Conservation (phyloP, 108 stramenopile species). For the Cyclostephanos tholiformis region DNA sequence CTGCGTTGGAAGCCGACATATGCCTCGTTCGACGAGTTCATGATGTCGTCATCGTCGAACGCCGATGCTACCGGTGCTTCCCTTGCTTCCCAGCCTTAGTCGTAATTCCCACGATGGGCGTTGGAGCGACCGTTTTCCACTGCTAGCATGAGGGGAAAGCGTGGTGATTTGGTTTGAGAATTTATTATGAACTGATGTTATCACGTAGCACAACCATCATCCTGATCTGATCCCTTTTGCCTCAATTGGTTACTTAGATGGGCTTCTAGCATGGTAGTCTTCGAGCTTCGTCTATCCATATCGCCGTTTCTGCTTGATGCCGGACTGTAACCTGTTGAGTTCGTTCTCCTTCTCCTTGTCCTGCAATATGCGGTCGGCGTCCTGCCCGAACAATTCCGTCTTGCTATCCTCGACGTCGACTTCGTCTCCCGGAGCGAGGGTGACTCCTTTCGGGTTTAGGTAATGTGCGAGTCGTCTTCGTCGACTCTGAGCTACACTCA, state of each 20-base stretch:
- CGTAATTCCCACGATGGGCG: too few relatives aligned
- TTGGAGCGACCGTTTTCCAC: too few relatives aligned
- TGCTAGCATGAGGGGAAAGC: too few relatives aligned
- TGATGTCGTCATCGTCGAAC: conserved; percentile 32
- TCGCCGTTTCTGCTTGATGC: conserved; percentile 23
- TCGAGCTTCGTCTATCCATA: not conserved
- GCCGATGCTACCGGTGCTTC: not conserved
- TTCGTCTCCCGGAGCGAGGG: conserved; percentile 45
- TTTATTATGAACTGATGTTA: too few relatives aligned
- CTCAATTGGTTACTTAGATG: too few relatives aligned
- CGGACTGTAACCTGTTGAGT: conserved; percentile 20
- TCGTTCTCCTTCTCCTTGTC: conserved; percentile 37
- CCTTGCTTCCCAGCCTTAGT: too few relatives aligned
- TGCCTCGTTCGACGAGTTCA: conserved; percentile 81
- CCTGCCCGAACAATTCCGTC: conserved; percentile 51
- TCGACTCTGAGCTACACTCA: conserved; percentile 45
- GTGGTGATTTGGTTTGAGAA: too few relatives aligned
- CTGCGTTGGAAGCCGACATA: conserved; percentile 79
- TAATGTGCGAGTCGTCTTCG: conserved; percentile 46
- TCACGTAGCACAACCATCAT: too few relatives aligned
- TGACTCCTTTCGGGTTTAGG: conserved; percentile 29
- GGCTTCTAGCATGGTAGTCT: conserved; percentile 1
- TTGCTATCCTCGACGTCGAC: conserved; percentile 55
- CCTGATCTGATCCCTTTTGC: too few relatives aligned
- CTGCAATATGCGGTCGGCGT: conserved; percentile 35